Base-by-base conservation (phyloP, 192 early-diverging fungal genomes). In the Jimgerdemannia flammicorona region DNA sequence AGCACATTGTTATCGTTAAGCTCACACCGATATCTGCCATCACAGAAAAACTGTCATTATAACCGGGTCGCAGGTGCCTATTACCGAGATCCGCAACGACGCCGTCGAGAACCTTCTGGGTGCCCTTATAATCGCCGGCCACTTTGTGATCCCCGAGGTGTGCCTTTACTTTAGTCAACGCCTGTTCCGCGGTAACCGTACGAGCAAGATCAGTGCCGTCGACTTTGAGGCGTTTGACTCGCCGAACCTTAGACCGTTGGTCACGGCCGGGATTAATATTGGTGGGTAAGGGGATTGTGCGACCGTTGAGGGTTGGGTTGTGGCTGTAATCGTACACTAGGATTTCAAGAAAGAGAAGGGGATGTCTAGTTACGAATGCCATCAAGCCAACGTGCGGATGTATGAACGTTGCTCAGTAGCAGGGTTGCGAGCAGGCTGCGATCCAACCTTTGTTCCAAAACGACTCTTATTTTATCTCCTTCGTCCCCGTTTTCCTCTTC, bases 141-240 rank as follows among this genome's bases (percentile, higher is more conserved):
- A 98, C 74, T 98, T 95, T 90, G 93, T 96, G 41, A 97, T 98
- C 76, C 96, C 97, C 3, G 96, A 99, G 79, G 98, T 99, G 4
- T 85, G 87, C 19, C 86, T 99, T 3, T 99, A 96, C 83, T 99
- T 98, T 83, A 89, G 91, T 77, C 93, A 98, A 85, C 96, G 94
- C 81, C 86, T 97, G 54, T 98, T 89, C 79, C 87, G 95, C 14
- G 97, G 98, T 49, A 99, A 98, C 77, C 86, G 98, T 70, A 89
- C 91, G 18, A 80, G 89, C 19, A 95, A 95, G 66, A 82, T 90
- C 49, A 91, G 92, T 68, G 92, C 94, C 3, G 89, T 93, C 67
- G 91, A 94, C 74, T 94, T 95, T 81, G 88, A 93, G 66, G 94
- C 94, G 10, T 95, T 95, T 71, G 91, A 91, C 72, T 93, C 92